Base-by-base conservation (phyloP, 441 rosid genomes). In the Jatropha podagrica region DNA sequence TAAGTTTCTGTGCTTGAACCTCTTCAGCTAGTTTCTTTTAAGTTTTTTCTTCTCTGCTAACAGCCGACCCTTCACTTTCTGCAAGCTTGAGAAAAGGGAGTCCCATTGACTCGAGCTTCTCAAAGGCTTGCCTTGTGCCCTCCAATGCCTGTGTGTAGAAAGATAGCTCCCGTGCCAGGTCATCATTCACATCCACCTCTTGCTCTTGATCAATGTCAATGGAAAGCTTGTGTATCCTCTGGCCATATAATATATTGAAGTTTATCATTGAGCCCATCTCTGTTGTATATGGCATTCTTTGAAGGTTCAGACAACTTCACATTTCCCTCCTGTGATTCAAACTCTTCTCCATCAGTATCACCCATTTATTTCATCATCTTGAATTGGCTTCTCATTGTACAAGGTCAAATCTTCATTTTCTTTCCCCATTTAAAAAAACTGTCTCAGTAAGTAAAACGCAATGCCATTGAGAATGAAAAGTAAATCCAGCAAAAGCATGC, bases 71-170 rank as follows among this genome's bases (percentile, higher is more conserved):
- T 92, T 95, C 72, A 93, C 95, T 71, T 92, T 93, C 87, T 76
- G 90, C 96, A 92, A 93, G 96, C 86, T 97, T 90, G 49, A 93
- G 95, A 77, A 90, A 93, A 61, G 94, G 91, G 2, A 85, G 51
- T 40, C 90, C 91, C 88, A 80, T 84, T 1, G 83, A 76, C 80
- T 91, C 86, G 3, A 93, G 77, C 85, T 89, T 85, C 77, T 61
- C 88, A 54, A 84, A 95, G 7, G 93, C 98, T 52, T 78, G 63
- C 62, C 88, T 83, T 0, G 92, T 87, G 52, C 97, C 97, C 79
- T 89, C 92, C 65, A 90, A 79, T 13, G 96, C 97, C 82, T 94
- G 97, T 0, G 90, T 90, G 80, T 88, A 96, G 71, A 96, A 90
- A 4, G 93, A 81, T 49, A 85, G 87, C 86, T 93, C 97, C 32